Percentiles rank a stretch among this genome's conserved stretches.
Evolutionary conservation across 768 basidiomycete species (phyloP).

Genomic region (Amanita rubescens): DNA sequence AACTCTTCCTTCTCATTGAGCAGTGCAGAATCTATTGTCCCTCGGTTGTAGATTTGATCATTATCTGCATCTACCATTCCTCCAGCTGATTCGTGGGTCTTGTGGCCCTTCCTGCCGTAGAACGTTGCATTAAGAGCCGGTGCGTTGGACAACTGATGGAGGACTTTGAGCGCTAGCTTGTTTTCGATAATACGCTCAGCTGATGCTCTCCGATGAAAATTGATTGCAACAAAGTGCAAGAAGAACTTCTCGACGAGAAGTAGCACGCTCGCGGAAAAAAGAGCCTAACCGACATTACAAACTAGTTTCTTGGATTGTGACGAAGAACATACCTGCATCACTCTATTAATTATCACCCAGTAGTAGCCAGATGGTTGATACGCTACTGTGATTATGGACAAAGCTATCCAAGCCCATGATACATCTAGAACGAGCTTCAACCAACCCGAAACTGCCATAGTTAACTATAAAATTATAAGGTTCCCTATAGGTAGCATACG

Average conservation of each 20-base stretch:
- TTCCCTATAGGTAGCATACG: not conserved
- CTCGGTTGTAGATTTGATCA: not conserved
- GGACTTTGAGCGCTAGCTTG: constrained; percentile 56
- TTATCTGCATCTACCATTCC: not conserved
- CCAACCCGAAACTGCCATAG: constrained; percentile 63
- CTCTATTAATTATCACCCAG: constrained; percentile 61
- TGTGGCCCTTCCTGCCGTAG: constrained; percentile 40
- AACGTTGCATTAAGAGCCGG: constrained; percentile 38
- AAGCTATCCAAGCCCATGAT: constrained; percentile 66
- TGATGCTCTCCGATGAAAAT: constrained; percentile 70
- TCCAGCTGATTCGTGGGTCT: constrained; percentile 25
- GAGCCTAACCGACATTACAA: constrained; percentile 23
- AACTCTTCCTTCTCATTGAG: constrained; percentile 14
- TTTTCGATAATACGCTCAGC: constrained; percentile 70
- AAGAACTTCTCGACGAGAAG: constrained; percentile 45
- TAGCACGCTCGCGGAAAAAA: constrained; percentile 38
- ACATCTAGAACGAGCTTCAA: constrained; percentile 62
- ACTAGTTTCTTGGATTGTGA: not conserved
- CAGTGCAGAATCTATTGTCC: not conserved
- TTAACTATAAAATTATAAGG: constrained; percentile 33
- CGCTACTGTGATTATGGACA: constrained; percentile 52
- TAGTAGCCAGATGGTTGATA: constrained; percentile 57
- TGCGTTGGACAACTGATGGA: constrained; percentile 67
- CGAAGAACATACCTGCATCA: constrained; percentile 49
- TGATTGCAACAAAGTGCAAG: constrained; percentile 71